phyloP scores from a whole-genome alignment of 805 yeast genomes.

The Metschnikowia lachancei region DNA sequence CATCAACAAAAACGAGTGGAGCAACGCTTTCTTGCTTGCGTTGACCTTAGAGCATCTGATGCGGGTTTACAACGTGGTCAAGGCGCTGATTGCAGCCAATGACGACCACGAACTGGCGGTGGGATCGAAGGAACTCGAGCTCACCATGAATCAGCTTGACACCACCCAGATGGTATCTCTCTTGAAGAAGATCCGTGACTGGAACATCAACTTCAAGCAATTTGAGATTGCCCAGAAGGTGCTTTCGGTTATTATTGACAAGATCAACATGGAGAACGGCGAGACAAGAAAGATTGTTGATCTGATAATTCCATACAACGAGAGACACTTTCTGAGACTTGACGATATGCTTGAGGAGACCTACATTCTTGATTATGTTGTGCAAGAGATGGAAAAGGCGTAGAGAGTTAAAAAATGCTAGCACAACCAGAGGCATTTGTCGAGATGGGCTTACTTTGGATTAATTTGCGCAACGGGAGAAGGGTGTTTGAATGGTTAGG shows the following conservation, averaged over 20 bases:
- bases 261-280: constrained; percentile 53
- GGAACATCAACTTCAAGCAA: constrained; percentile 89
- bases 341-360: constrained; percentile 84
- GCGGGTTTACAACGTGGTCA: constrained; percentile 76
- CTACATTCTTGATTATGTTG: constrained; percentile 77
- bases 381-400: constrained; percentile 60
- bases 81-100: constrained; percentile 52
- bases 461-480: no score
- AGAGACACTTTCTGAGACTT: constrained; percentile 75
- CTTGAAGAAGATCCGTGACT: constrained; percentile 79
- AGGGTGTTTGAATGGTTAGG: no score
- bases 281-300: constrained; percentile 69
- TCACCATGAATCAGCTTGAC: constrained; percentile 54
- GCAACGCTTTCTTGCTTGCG: constrained; percentile 82
- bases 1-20: constrained; percentile 74
- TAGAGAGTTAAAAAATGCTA: no score
- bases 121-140: constrained; percentile 62
- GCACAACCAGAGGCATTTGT: no score
- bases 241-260: constrained; percentile 59
- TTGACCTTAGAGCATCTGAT: constrained; percentile 86
- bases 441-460: no score
- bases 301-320: constrained; percentile 81
- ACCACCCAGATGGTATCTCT: constrained; percentile 58
- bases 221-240: constrained; percentile 79
- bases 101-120: constrained; percentile 49